Conservation (phyloP, 2,329 filamentous ascomycete species). For the Diaporthe aspalathi region DNA sequence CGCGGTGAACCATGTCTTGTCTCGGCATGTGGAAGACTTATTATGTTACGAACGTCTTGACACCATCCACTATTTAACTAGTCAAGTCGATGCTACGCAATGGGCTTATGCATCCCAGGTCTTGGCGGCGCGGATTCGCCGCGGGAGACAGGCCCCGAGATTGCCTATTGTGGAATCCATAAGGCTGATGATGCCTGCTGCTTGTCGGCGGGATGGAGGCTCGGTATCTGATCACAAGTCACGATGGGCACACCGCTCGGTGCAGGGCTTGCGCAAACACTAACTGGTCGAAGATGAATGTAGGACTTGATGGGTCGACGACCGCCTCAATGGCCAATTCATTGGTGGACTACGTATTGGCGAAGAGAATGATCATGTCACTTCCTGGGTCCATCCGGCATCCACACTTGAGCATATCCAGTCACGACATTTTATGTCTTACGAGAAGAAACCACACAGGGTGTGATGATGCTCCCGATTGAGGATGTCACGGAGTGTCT, state of each 20-base stretch:
- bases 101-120: conserved; percentile 22
- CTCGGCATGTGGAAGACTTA: not conserved
- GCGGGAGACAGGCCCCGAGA: conserved; percentile 32
- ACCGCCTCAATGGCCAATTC: too few relatives aligned
- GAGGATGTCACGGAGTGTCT: not conserved
- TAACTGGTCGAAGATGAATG: not conserved
- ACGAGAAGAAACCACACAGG: not conserved
- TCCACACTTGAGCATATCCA: not conserved
- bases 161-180: conserved; percentile 24
- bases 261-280: not conserved
- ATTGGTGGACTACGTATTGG: not conserved
- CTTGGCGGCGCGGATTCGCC: conserved; percentile 22
- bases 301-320: not conserved
- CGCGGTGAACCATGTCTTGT: not conserved
- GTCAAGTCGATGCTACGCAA: not conserved
- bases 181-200: not conserved
- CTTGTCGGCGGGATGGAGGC: not conserved
- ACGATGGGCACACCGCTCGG: not conserved
- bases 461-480: not conserved
- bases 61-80: not conserved
- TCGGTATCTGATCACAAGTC: not conserved
- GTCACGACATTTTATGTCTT: not conserved
- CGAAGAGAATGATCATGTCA: not conserved
- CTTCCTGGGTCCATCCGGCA: not conserved
- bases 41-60: not conserved